These are phyloP conservation scores for Cutaneotrichosporon curvatum DNA, from an alignment of 1,284 basidiomycete genomes.

Conservation along the genomic window DNA sequence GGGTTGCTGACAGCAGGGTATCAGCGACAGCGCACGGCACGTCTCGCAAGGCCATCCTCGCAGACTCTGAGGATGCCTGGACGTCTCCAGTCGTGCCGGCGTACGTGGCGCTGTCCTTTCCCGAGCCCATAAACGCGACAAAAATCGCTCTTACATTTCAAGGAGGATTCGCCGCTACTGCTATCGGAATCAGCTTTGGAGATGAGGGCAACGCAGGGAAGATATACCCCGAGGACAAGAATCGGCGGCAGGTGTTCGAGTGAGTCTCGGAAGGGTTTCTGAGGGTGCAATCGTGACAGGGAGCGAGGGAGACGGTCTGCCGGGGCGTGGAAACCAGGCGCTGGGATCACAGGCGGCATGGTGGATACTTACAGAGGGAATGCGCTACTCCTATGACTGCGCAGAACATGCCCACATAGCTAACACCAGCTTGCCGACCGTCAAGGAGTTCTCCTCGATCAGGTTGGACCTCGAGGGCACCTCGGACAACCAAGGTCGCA, in stretches of 20 bases:
- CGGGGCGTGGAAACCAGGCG: no score
- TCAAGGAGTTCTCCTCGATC: neutral
- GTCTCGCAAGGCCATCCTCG: slow-evolving; percentile 10
- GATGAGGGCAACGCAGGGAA: slow-evolving; percentile 31
- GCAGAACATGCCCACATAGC: no score
- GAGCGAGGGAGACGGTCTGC: no score
- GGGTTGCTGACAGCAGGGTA: slow-evolving; percentile 15
- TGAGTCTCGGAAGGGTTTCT: no score
- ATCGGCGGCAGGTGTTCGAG: slow-evolving; percentile 41
- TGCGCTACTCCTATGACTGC: no score
- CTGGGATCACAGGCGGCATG: neutral
- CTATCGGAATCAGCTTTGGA: slow-evolving; percentile 18
- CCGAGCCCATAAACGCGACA: slow-evolving; percentile 26
- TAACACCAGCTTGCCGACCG: slow-evolving; percentile 4
- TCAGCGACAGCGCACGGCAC: slow-evolving; percentile 27
- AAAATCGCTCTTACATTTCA: slow-evolving; percentile 44
- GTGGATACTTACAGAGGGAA: neutral
- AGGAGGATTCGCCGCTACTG: slow-evolving; percentile 44
- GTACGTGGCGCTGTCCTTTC: slow-evolving; percentile 33
- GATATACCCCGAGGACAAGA: slow-evolving; percentile 43
- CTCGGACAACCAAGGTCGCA: slow-evolving; percentile 43
- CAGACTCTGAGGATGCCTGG: slow-evolving; percentile 28
- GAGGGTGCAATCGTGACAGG: no score
- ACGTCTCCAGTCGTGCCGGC: slow-evolving; percentile 34
- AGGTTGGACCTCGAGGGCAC: slow-evolving; percentile 41